Evolutionary conservation across 2,329 filamentous ascomycete genomes (phyloP).

Genomic region (Remersonia thermophila): DNA sequence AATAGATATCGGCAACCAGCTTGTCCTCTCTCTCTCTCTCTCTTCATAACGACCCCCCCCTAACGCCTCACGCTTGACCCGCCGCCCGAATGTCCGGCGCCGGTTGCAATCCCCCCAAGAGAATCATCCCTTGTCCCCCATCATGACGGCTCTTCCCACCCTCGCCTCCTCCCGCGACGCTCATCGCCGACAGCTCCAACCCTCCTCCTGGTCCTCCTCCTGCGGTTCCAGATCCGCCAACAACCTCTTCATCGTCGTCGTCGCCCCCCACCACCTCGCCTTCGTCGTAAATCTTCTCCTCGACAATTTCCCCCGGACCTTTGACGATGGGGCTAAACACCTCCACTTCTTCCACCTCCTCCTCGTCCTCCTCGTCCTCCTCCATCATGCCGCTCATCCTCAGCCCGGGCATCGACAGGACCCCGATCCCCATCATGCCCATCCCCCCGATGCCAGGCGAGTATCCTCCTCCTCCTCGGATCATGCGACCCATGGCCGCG

Average conservation of each 20-base stretch:
- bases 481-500: too few relatives aligned
- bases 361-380: conserved; percentile 9
- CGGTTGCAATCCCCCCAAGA: too few relatives aligned
- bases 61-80: too few relatives aligned
- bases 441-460: not conserved
- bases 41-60: too few relatives aligned
- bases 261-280: conserved; percentile 11
- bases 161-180: not conserved
- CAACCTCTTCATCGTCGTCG: too few relatives aligned
- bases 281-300: conserved; percentile 18
- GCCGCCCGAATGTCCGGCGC: too few relatives aligned
- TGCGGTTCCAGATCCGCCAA: too few relatives aligned
- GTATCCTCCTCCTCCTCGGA: not conserved
- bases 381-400: conserved; percentile 1
- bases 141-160: too few relatives aligned
- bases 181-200: not conserved
- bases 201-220: too few relatives aligned
- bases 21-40: too few relatives aligned
- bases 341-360: conserved; percentile 18
- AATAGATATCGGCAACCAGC: too few relatives aligned
- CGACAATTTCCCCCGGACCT: conserved; percentile 17
- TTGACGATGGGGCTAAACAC: conserved; percentile 16
- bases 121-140: too few relatives aligned
- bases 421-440: not conserved
- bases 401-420: not conserved